Percentiles rank a stretch among this genome's conserved stretches.
phyloP scores from a whole-genome alignment of 352 stramenopile genomes.

The Thalassiosira exigua region DNA sequence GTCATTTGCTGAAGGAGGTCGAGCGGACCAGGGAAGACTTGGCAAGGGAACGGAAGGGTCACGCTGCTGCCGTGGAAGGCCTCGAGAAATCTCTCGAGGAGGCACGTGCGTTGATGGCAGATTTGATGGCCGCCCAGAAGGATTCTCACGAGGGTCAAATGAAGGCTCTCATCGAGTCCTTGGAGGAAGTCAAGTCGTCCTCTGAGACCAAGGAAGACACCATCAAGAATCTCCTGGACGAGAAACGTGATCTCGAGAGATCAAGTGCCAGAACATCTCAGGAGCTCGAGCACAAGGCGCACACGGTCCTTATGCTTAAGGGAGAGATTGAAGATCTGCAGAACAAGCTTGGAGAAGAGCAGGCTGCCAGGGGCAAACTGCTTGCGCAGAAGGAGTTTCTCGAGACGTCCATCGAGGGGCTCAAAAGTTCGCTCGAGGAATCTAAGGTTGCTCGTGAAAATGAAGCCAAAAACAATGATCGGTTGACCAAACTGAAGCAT shows the following conservation, averaged over 20 bases:
- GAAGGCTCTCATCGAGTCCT: too few species aligned
- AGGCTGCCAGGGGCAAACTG: neutral
- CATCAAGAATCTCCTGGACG: too few species aligned
- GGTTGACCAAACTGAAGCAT: neutral
- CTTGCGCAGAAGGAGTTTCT: neutral
- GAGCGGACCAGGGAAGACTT: neutral
- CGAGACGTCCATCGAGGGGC: neutral
- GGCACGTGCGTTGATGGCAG: too few species aligned
- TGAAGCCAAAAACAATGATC: neutral
- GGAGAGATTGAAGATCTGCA: neutral
- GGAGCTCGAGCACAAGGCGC: too few species aligned
- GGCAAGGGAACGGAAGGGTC: neutral
- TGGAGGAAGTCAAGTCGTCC: neutral
- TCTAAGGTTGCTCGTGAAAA: neutral
- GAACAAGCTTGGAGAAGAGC: neutral
- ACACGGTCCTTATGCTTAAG: too few species aligned
- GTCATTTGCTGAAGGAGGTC: neutral
- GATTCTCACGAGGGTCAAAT: too few species aligned
- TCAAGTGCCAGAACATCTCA: too few species aligned
- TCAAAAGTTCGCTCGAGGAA: neutral
- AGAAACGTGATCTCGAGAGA: neutral
- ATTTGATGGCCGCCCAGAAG: too few species aligned
- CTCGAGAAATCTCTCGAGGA: neutral
- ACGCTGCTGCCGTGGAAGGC: neutral
- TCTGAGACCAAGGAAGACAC: neutral